phyloP scores from a whole-genome alignment of 129 eudicot genomes.

The Artemisia argyi region DNA sequence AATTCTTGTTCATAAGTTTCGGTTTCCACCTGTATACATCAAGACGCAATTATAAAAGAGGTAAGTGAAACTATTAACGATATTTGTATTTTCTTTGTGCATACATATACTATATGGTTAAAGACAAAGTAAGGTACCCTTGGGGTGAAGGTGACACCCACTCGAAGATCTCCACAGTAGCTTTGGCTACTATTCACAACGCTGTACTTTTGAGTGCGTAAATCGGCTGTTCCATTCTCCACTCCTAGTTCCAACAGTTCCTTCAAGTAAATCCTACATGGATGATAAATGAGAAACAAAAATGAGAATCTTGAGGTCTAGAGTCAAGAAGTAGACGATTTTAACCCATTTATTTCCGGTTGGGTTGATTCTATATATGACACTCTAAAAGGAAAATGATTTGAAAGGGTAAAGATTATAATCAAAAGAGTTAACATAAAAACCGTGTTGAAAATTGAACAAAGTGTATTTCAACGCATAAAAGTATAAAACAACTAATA shows the following conservation, averaged over 20 bases:
- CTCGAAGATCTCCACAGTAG: conserved; percentile 68
- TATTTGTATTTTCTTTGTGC: background rate
- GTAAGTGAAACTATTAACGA: conserved; percentile 5
- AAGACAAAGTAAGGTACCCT: conserved; percentile 32
- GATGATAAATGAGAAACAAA: background rate
- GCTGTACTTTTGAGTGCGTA: conserved; percentile 55
- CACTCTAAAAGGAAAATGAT: background rate
- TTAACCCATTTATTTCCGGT: background rate
- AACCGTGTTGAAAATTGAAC: background rate
- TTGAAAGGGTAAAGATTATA: too few species aligned
- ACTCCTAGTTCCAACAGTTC: conserved; percentile 65
- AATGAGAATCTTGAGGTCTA: background rate
- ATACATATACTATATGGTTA: background rate
- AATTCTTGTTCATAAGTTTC: conserved; percentile 37
- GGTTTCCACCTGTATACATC: conserved; percentile 34
- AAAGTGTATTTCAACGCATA: background rate
- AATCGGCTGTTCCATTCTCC: conserved; percentile 61
- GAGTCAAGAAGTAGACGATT: background rate
- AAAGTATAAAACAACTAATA: background rate
- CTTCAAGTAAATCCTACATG: conserved; percentile 63
- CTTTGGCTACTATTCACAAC: conserved; percentile 43
- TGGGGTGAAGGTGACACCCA: conserved; percentile 63
- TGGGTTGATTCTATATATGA: background rate
- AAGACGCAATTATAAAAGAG: background rate
- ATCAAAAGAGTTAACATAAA: background rate